phyloP scores from a whole-genome alignment of 225 moss, liverwort and hornwort species.

The Straminergon stramineum region DNA sequence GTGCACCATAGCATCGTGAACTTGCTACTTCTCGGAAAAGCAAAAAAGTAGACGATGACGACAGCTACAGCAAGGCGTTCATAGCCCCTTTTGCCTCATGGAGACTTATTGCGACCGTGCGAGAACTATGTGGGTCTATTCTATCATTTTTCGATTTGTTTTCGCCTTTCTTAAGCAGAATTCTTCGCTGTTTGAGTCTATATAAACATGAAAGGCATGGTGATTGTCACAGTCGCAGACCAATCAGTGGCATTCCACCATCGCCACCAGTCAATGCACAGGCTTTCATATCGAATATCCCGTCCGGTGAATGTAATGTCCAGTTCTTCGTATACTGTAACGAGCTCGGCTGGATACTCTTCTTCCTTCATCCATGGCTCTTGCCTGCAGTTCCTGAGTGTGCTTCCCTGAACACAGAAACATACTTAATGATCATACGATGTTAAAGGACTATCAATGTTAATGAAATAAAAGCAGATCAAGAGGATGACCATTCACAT shows the following conservation, averaged over 20 bases:
- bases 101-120: not conserved
- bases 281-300: not conserved
- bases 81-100: not conserved
- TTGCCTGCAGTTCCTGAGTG: slow-evolving; percentile 55
- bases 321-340: slow-evolving; percentile 42
- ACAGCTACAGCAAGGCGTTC: not conserved
- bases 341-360: slow-evolving; percentile 21
- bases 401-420: slow-evolving; percentile 33
- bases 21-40: not conserved
- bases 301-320: too few species aligned
- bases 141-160: not conserved
- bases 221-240: not conserved
- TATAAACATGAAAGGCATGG: not conserved
- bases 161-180: not conserved
- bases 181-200: not conserved
- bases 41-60: not conserved
- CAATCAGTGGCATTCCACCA: not conserved
- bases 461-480: not conserved
- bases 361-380: slow-evolving; percentile 47
- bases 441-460: not conserved
- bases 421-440: not conserved
- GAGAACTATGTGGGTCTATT: not conserved
- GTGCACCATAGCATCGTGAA: not conserved
- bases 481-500: not conserved
- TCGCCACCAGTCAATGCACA: not conserved